A percentile compares a stretch with the other conserved stretches of the same genome.
phyloP scores from a whole-genome alignment of 805 yeast genomes.

The Schwanniomyces pseudopolymorphus region DNA sequence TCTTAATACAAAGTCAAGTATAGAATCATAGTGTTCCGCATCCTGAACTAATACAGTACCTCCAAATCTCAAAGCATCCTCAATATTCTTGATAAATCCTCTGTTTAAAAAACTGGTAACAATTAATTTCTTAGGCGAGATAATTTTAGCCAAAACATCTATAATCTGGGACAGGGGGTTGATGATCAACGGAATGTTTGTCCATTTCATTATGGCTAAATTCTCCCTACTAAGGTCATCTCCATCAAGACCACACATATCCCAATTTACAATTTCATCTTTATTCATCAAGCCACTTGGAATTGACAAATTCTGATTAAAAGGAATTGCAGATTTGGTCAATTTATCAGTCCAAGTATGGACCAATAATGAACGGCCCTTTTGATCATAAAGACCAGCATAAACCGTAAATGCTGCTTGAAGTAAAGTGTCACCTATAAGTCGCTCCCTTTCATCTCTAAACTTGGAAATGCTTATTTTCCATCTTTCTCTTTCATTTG shows the following conservation, averaged over 20 bases:
- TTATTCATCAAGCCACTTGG: conserved; percentile 39
- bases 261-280: conserved; percentile 51
- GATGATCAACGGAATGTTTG: conserved; percentile 55
- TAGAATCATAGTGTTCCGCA: conserved; percentile 79
- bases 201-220: conserved; percentile 47
- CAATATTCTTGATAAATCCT: conserved; percentile 65
- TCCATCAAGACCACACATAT: conserved; percentile 47
- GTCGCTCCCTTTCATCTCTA: conserved; percentile 37
- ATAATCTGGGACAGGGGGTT: conserved; percentile 64
- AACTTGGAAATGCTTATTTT: conserved; percentile 53
- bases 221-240: conserved; percentile 69
- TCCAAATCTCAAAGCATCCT: conserved; percentile 83
- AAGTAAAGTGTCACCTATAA: conserved; percentile 67
- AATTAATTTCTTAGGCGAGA: conserved; percentile 37
- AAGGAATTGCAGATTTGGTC: conserved; percentile 31
- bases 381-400: conserved; percentile 58
- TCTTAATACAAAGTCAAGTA: conserved; percentile 60
- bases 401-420: conserved; percentile 63
- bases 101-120: conserved; percentile 72
- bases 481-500: conserved; percentile 77
- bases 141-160: conserved; percentile 34
- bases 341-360: conserved; percentile 39
- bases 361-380: conserved; percentile 36
- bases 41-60: conserved; percentile 70
- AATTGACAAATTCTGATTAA: conserved; percentile 33